phyloP scores from a whole-genome alignment of 768 basidiomycete species.

The Myochromella boudieri region DNA sequence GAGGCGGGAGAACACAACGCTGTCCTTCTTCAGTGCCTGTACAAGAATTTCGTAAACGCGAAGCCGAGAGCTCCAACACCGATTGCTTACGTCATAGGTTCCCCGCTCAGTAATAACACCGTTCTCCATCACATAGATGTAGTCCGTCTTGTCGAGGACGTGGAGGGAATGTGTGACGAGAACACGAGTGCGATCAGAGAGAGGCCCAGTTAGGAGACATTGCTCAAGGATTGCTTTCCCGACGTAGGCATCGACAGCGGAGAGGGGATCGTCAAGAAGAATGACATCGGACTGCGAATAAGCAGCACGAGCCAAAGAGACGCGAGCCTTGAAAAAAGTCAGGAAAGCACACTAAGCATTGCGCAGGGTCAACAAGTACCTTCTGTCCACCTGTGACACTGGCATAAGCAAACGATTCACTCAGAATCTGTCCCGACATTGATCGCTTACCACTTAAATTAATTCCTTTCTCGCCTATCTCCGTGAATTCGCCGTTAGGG shows the following conservation, averaged over 20 bases:
- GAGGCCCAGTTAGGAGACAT: constrained; percentile 56
- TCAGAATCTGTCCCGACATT: too few species aligned
- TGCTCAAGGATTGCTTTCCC: constrained; percentile 66
- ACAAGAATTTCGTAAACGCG: not conserved
- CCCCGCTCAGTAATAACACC: constrained; percentile 63
- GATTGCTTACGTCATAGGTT: constrained; percentile 46
- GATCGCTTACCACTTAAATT: constrained; percentile 59
- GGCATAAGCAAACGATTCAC: not conserved
- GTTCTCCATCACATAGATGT: constrained; percentile 63
- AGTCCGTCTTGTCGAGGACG: constrained; percentile 58
- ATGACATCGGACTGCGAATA: constrained; percentile 75
- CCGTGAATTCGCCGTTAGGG: constrained; percentile 65
- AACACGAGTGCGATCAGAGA: constrained; percentile 54
- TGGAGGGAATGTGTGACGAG: constrained; percentile 63
- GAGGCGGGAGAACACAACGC: constrained; percentile 45
- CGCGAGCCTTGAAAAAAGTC: constrained; percentile 48
- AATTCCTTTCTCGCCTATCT: constrained; percentile 79
- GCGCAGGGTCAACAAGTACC: constrained; percentile 20
- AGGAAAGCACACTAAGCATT: not conserved
- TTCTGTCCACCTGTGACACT: constrained; percentile 34
- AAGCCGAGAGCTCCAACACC: constrained; percentile 1
- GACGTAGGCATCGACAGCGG: constrained; percentile 78
- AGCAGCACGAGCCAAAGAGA: constrained; percentile 74
- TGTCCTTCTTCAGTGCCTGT: constrained; percentile 44
- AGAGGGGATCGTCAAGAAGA: constrained; percentile 80